Base-by-base conservation (phyloP, 352 stramenopile genomes). In the Globisporangium middletonii region DNA sequence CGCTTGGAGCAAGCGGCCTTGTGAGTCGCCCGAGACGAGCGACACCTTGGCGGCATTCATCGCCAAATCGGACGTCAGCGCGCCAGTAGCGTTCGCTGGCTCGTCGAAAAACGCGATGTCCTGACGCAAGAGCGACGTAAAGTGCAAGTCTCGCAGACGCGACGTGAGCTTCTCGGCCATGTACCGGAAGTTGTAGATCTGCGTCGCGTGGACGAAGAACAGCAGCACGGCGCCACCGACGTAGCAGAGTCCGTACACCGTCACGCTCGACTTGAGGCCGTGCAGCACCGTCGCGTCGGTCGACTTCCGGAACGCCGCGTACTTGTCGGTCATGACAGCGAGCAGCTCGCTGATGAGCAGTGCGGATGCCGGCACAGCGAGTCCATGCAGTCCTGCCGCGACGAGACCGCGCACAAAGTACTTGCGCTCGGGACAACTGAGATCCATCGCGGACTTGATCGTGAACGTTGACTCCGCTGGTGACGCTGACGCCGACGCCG, bases 41-140 rank as follows among this genome's bases (percentile, higher is more conserved):
- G 76, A 65, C 15, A 79, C 73, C 26, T 63, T 76, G 1, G 84
- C 53, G 0, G 73, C 71, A 12, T 92, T 75, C 15, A 71, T 69
- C 6, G 81, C 65, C 6, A 89, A 64, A 5, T 70, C 72, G 2
- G 86, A 68, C 12, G 85, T 77, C 11, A 93, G 48, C 3, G 60
- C 64, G 9, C 84, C 78, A 0, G 79, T 58, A 0, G 69, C 67
- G 56, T 95, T 67, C n/a, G 72, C 38, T 12, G 71, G 58, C 0
- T 64, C 57, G 53, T 95, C 85, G 45, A 95, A 96, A 60, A 85
- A 96, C 0, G 68, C 57, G 47, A 94, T 59, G 11, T 73, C 66
- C 41, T 86, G 76, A 2, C 67, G 69, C 19, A 74, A 51, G 0
- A 86, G 56, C 4, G 77, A 75, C 16, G 50, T 60, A 47, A 88